Percentiles rank a stretch among this genome's conserved stretches.
Conservation (phyloP, 805 yeast species). For the Starmerella tilneyi region DNA sequence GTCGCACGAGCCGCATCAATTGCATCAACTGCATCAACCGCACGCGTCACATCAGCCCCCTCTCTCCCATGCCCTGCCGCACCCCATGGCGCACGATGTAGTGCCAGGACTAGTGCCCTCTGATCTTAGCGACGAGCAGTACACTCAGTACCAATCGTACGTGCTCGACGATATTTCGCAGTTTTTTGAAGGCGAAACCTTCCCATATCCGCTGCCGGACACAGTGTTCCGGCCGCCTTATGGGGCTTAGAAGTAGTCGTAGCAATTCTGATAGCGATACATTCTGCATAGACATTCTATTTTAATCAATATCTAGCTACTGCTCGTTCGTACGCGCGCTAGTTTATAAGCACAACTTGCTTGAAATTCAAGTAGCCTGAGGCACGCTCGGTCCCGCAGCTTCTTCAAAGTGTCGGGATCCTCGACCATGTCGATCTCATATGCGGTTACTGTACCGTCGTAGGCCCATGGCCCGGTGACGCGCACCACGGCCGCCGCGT, state of each 20-base stretch:
- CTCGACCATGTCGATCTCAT: neutral
- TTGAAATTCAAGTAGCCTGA: neutral
- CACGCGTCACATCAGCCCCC: too few species aligned
- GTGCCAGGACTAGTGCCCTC: too few species aligned
- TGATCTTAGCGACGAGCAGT: neutral
- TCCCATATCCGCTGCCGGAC: too few species aligned
- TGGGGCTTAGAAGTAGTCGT: too few species aligned
- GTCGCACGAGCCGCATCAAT: too few species aligned
- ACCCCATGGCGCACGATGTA: too few species aligned
- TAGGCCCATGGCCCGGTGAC: neutral
- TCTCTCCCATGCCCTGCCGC: too few species aligned
- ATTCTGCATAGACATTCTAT: neutral
- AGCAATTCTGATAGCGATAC: too few species aligned
- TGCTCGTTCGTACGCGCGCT: neutral
- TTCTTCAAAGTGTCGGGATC: neutral
- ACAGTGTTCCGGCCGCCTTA: too few species aligned
- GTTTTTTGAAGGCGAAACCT: neutral
- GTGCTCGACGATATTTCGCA: neutral
- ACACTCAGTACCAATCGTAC: neutral
- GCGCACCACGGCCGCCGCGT: neutral
- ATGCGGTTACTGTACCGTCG: neutral
- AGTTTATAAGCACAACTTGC: conserved; percentile 1
- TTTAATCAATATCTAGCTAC: neutral
- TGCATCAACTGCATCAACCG: too few species aligned
- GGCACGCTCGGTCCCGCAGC: neutral